Base-by-base conservation (phyloP, 176 grass and related monocot genomes). In the Carex pumila region DNA sequence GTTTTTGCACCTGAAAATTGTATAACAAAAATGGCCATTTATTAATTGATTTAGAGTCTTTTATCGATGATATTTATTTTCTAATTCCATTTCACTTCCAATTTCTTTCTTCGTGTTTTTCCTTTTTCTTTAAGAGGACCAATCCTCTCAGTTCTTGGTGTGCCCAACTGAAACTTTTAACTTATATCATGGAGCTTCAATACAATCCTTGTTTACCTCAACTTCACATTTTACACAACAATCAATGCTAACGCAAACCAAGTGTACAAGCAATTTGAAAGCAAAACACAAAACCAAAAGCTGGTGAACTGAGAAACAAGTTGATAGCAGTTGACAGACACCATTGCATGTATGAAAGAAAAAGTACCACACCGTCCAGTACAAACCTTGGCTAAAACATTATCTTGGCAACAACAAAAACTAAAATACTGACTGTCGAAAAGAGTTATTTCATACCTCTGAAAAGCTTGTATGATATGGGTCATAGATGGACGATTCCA, bases 391-490 rank as follows among this genome's bases (percentile, higher is more conserved):
- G 3, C 52, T 58, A 85, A 85, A 55, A 62, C 45, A 82, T 82
- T 47, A 81, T 41, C 79, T 52, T 47, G 19, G n/a, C n/a, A 60
- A 79, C 21, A n/a, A 60, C 15, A 84, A 70, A 81, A 87, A 64
- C 8, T 19, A 61, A 39, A 10, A 80, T 11, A 81, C 41, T 87
- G 15, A 55, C 83, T 7, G 74, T 3, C 36, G 41, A 30, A 61
- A 15, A 62, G 80, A 15, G 3, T 60, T 25, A 68, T 43, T 49
- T 30, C 12, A 53, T 90, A 98, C 96, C 96, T 95, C 79, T 89
- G 55, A 88, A 95, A 99, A 86, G 76, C 93, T 65, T 77, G 88
- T 13, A 99, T 72, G 36, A 99, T 93, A 86, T 99, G 91, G 76
- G 86, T 18, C 88, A 95, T 95, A 25, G 85, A 84, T 36, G 96